Conservation (phyloP, 331 rosid species). For the Malus hybrid region DNA sequence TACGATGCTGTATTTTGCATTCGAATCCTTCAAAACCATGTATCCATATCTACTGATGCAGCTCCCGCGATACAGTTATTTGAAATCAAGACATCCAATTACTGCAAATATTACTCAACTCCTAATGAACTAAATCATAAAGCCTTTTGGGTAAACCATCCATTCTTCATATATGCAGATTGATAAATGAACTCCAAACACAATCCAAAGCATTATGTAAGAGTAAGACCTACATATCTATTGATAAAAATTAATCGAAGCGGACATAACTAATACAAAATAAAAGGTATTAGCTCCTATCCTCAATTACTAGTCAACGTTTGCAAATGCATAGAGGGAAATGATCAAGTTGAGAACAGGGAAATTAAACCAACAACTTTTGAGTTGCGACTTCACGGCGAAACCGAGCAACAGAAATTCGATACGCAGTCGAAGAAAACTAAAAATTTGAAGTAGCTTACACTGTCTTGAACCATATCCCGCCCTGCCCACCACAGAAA, state of each 20-base stretch:
- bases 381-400: neutral
- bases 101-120: neutral
- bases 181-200: neutral
- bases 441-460: conserved; percentile 33
- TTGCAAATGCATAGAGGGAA: neutral
- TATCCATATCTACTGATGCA: neutral
- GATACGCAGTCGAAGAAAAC: neutral
- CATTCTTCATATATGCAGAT: neutral
- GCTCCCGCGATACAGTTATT: neutral
- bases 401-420: neutral
- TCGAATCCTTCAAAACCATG: neutral
- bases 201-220: neutral
- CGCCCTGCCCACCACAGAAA: conserved; percentile 98
- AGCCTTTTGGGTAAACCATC: neutral
- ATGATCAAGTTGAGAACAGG: neutral
- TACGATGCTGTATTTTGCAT: neutral
- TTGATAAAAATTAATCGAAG: too few relatives aligned
- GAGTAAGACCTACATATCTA: neutral
- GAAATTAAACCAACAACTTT: neutral
- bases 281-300: neutral
- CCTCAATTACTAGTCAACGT: neutral
- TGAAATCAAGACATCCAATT: neutral
- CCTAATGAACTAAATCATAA: neutral
- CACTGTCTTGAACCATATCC: conserved; percentile 85
- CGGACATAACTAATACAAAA: neutral